These are phyloP conservation scores for Alternaria sp. DNA, from an alignment of 2,329 filamentous ascomycete genomes.

Conservation along the genomic window DNA sequence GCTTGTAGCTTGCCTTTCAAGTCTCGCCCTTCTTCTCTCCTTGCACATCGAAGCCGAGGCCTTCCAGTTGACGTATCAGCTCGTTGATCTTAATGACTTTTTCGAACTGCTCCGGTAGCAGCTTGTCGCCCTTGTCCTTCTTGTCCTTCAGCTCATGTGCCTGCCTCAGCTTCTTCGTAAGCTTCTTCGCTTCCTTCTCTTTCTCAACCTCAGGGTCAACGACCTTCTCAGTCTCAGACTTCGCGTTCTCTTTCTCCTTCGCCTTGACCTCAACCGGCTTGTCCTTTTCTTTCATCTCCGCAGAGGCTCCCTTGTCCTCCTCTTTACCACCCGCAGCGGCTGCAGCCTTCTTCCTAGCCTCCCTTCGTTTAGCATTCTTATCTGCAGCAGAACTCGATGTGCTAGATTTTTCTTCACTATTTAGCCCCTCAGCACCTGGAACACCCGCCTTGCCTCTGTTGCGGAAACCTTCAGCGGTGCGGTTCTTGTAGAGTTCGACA, in stretches of 20 bases:
- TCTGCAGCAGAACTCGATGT: constrained; percentile 65
- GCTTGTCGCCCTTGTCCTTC: constrained; percentile 82
- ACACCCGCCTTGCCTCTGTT: constrained; percentile 74
- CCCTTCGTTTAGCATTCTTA: constrained; percentile 86
- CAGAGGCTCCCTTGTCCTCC: constrained; percentile 56
- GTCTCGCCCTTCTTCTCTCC: constrained; percentile 66
- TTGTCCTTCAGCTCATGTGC: constrained; percentile 89
- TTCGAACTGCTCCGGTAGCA: constrained; percentile 93
- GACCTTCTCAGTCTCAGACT: constrained; percentile 37
- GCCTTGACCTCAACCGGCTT: constrained; percentile 37
- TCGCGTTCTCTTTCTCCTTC: constrained; percentile 19
- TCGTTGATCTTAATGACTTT: constrained; percentile 98
- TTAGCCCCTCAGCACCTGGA: constrained; percentile 72
- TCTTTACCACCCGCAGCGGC: constrained; percentile 58
- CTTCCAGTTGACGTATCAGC: constrained; percentile 85
- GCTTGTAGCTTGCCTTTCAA: constrained; percentile 24
- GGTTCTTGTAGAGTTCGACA: constrained; percentile 94
- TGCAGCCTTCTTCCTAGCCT: constrained; percentile 68
- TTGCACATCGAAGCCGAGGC: constrained; percentile 82
- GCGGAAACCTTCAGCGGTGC: constrained; percentile 84
- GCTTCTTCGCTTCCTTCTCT: constrained; percentile 90
- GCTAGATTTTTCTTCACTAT: constrained; percentile 57
- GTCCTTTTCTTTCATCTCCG: constrained; percentile 23
- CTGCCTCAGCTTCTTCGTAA: constrained; percentile 95
- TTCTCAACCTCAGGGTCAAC: constrained; percentile 76